phyloP scores from a whole-genome alignment of 108 stramenopile genomes.

The Skeletonema marinoi region DNA sequence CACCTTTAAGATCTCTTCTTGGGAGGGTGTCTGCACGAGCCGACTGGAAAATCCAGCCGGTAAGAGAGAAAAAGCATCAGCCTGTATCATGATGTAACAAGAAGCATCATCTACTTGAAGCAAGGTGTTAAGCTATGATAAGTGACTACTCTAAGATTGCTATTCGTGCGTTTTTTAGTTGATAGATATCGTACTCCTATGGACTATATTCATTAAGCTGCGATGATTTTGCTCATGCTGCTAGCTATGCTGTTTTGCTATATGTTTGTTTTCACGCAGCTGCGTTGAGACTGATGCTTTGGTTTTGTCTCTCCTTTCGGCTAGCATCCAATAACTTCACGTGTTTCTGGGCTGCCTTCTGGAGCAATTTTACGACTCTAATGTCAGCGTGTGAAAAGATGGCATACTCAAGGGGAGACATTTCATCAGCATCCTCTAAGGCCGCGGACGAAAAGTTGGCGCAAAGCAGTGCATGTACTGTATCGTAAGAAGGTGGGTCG shows the following conservation, averaged over 20 bases:
- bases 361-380: constrained; percentile 35
- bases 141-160: background rate
- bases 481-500: constrained; percentile 16
- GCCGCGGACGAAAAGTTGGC: constrained; percentile 1
- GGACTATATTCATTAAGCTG: background rate
- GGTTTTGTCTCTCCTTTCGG: background rate
- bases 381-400: constrained; percentile 32
- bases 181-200: background rate
- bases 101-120: background rate
- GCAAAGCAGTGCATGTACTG: constrained; percentile 15
- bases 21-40: constrained; percentile 74
- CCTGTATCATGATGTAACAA: background rate
- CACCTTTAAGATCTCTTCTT: constrained; percentile 76
- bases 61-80: background rate
- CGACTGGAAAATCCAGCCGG: constrained; percentile 60
- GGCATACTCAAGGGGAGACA: constrained; percentile 46
- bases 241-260: too few relatives aligned
- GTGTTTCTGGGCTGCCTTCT: constrained; percentile 39
- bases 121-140: background rate
- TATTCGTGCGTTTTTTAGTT: background rate
- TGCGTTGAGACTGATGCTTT: background rate
- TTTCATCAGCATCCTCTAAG: constrained; percentile 36
- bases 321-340: constrained; percentile 13
- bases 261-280: background rate
- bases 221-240: background rate